A percentile compares a stretch with the other conserved stretches of the same genome.
Evolutionary conservation across 2,329 filamentous ascomycete species (phyloP).

Genomic region (Aspergillus ibericus): DNA sequence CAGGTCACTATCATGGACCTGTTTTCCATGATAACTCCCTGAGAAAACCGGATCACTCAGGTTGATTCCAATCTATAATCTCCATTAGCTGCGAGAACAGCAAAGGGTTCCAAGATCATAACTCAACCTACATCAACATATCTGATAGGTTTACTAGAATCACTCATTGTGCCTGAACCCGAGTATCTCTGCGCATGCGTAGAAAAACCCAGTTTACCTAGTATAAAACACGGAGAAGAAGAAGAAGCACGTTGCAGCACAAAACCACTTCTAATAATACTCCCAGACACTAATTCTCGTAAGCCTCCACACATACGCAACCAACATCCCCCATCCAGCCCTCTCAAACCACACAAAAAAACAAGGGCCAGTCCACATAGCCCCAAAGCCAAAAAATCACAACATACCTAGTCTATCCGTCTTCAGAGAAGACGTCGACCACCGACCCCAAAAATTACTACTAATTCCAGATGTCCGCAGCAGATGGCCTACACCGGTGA

Average conservation of each 20-base stretch:
- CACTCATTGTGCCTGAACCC: conserved; percentile 33
- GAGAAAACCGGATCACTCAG: conserved; percentile 88
- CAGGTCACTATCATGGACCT: conserved; percentile 51
- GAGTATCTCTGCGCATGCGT: conserved; percentile 7
- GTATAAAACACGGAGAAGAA: conserved; percentile 1
- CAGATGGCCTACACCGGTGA: conserved; percentile 9
- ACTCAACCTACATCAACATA: conserved; percentile 49
- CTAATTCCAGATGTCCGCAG: conserved; percentile 16
- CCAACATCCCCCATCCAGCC: background rate
- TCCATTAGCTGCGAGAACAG: conserved; percentile 15
- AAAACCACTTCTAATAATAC: conserved; percentile 9
- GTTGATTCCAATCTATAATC: conserved; percentile 79
- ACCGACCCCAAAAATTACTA: conserved; percentile 10
- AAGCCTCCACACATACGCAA: background rate
- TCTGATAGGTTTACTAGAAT: conserved; percentile 37
- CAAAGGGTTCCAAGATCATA: background rate
- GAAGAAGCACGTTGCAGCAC: background rate
- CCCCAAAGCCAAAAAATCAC: too few species aligned
- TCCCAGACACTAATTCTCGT: background rate
- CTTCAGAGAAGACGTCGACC: too few species aligned
- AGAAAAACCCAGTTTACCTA: conserved; percentile 13
- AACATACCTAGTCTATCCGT: too few species aligned
- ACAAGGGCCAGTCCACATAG: too few species aligned
- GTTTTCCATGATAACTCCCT: conserved; percentile 78
- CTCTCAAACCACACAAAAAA: background rate